These are phyloP conservation scores for Kingdonia uniflora DNA, from an alignment of 164 flowering plant genomes.

Conservation along the genomic window DNA sequence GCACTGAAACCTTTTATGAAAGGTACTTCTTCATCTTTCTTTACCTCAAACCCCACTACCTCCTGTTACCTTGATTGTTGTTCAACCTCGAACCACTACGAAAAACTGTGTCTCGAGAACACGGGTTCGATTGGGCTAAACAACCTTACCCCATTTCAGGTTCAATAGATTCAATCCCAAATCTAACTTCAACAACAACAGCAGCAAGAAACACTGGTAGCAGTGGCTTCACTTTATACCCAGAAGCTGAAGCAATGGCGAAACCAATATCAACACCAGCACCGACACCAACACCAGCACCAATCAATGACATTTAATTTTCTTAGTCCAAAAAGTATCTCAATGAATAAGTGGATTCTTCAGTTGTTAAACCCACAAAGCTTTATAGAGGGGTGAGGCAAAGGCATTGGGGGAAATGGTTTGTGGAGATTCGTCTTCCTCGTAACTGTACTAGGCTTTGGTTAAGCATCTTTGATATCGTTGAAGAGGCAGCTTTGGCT, in stretches of 20 bases:
- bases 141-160: constrained; percentile 39
- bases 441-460: constrained; percentile 83
- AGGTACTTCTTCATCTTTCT: constrained; percentile 33
- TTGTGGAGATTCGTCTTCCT: too few relatives aligned
- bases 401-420: constrained; percentile 96
- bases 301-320: constrained; percentile 15
- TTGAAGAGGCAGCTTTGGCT: constrained; percentile 92
- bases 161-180: constrained; percentile 58
- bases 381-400: too few relatives aligned
- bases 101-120: constrained; percentile 22
- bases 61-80: constrained; percentile 5
- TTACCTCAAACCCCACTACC: constrained; percentile 11
- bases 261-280: too few relatives aligned
- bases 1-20: constrained; percentile 93
- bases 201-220: too few relatives aligned
- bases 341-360: constrained; percentile 54
- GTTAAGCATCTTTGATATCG: constrained; percentile 90
- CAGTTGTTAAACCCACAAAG: constrained; percentile 55
- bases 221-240: constrained; percentile 6
- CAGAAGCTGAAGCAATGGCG: constrained; percentile 4
- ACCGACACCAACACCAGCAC: too few relatives aligned
- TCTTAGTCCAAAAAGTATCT: constrained; percentile 40
- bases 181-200: constrained; percentile 20
- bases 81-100: constrained; percentile 19
- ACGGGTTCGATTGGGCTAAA: constrained; percentile 35